Conservation (phyloP, 352 stramenopile species). For the Thraustochytrium striatum region DNA sequence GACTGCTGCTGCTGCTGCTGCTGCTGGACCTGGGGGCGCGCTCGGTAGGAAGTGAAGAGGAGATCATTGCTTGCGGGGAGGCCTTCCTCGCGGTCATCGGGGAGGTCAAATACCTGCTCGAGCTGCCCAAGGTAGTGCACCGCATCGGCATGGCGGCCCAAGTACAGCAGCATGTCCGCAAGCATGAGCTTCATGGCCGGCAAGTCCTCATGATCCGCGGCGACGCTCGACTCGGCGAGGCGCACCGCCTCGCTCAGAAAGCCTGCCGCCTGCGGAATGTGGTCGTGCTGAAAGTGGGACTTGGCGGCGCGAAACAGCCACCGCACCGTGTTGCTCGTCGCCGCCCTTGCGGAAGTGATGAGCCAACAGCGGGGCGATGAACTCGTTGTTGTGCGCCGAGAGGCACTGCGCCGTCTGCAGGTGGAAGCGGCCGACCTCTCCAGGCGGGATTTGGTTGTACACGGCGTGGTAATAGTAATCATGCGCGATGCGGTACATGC, state of each 20-base stretch:
- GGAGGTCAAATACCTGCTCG: slow-evolving; percentile 6
- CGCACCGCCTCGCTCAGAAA: slow-evolving; percentile 12
- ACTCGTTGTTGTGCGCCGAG: neutral
- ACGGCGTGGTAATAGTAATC: slow-evolving; percentile 42
- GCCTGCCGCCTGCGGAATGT: neutral
- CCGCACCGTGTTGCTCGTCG: slow-evolving; percentile 11
- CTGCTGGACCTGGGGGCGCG: too few relatives aligned
- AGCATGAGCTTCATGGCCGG: slow-evolving; percentile 38
- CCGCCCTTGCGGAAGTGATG: slow-evolving; percentile 34
- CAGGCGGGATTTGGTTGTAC: slow-evolving; percentile 31
- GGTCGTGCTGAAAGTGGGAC: slow-evolving; percentile 5
- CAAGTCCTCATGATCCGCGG: neutral
- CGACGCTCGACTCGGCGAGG: neutral
- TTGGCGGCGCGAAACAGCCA: slow-evolving; percentile 2
- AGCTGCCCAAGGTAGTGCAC: neutral
- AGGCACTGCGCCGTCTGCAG: slow-evolving; percentile 24
- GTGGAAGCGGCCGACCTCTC: slow-evolving; percentile 26
- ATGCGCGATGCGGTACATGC: slow-evolving; percentile 24
- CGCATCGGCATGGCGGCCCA: slow-evolving; percentile 6
- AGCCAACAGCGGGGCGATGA: slow-evolving; percentile 27
- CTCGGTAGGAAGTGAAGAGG: too few relatives aligned
- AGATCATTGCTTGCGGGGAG: too few relatives aligned
- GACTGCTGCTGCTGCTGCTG: too few relatives aligned
- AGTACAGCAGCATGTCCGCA: slow-evolving; percentile 7
- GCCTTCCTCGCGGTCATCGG: neutral